Base-by-base conservation (phyloP, 768 basidiomycete species). In the Pulveroboletus sp. region DNA sequence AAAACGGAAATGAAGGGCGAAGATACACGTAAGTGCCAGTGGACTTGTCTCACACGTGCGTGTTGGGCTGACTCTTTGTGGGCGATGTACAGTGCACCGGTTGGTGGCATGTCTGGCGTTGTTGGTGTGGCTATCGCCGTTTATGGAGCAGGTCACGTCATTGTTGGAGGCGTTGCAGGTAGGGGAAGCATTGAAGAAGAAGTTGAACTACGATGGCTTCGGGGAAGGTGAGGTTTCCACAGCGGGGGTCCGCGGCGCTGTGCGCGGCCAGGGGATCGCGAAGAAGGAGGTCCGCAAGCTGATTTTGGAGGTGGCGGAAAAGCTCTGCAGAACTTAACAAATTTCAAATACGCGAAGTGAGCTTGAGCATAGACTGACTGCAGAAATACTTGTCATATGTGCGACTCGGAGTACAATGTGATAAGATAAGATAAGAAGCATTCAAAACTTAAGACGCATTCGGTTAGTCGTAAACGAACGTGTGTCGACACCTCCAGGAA, bases 71-170 rank as follows among this genome's bases (percentile, higher is more conserved):
- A 57, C 22, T 14, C 10, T n/a, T n/a, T 5, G 20, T 6, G 27
- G 6, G 6, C 27, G 24, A 24, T 31, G n/a, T 19, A 29, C 45
- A 89, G 90, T 93, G 2, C 89, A 96, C 64, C 87, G 93, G 12
- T 69, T 96, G 35, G 75, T 80, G 1, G 92, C 89, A 3, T 83
- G 86, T 6, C 70, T 97, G 29, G 93, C 82, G 0, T 78, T 90
- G 60, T 67, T 92, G 30, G 54, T 95, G 34, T 83, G 86, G 13
- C 67, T 89, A 26, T 89, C 90, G 4, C 90, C 93, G 0, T 77
- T 74, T 24, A 82, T 79, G 56, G 80, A 79, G 31, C 76, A 82
- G 55, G 57, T 88, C 12, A 55, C 51, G 5, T 69, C 79, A 4
- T 62, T 96, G 45, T 64, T 95, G 27, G 82, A 90, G 50, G 85